A percentile compares a stretch with the other conserved stretches of the same genome.
Conservation (phyloP, 2,329 filamentous ascomycete species). For the Aspergillus calidoustus region DNA sequence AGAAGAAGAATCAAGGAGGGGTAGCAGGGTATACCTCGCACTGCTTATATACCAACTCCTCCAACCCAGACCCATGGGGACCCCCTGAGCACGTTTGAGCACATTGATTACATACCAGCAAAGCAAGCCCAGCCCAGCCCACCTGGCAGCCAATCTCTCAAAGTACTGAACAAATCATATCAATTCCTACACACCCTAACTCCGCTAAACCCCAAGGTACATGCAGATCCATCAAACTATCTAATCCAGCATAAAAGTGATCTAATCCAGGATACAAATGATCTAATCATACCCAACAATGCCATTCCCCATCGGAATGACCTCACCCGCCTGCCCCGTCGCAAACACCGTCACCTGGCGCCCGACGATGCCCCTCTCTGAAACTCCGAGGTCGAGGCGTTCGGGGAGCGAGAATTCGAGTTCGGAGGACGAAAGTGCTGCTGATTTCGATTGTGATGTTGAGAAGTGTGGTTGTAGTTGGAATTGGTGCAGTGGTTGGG, state of each 20-base stretch:
- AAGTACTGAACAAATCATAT: no score
- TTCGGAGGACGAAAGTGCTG: constrained; percentile 7
- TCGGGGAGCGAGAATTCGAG: constrained; percentile 37
- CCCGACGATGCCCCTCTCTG: constrained; percentile 40
- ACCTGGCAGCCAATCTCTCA: no score
- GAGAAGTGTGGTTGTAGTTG: constrained; percentile 18
- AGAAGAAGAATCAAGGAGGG: not conserved
- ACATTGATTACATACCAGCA: not conserved
- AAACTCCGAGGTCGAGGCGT: constrained; percentile 39
- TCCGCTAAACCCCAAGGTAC: no score
- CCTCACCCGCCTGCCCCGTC: constrained; percentile 24
- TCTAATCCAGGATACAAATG: not conserved
- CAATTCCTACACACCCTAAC: no score
- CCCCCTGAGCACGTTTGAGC: constrained; percentile 9
- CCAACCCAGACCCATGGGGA: not conserved
- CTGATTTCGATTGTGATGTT: not conserved
- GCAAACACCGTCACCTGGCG: constrained; percentile 36
- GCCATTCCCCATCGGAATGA: constrained; percentile 33
- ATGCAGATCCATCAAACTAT: not conserved
- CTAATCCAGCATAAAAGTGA: not conserved
- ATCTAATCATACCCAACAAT: constrained; percentile 41
- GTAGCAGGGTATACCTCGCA: not conserved
- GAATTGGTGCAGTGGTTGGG: constrained; percentile 32
- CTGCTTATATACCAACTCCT: not conserved
- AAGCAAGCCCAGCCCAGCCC: not conserved